Evolutionary conservation across 1,284 basidiomycete species (phyloP), one percentile per base, ranked within the genome.

Genomic region (Polyporus tsugae): DNA sequence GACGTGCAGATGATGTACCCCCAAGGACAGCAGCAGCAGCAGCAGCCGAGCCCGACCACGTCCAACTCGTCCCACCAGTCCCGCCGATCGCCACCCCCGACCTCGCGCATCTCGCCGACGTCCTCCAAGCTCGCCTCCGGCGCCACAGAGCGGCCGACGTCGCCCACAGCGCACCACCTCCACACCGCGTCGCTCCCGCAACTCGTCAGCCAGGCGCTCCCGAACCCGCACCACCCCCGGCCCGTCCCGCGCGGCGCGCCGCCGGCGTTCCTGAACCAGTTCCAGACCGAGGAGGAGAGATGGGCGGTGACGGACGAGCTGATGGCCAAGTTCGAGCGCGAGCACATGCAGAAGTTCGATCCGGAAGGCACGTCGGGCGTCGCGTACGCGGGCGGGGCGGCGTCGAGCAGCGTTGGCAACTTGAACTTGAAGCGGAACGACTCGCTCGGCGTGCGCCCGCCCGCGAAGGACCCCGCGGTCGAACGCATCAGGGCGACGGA

Each of bases 301-400:
- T 91, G 87, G 84, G 84, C 89, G 66, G 86, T 91, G 83, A 90
- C 90, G 0, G 86, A 88, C 44, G 88, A 92, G 72, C 82, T 92
- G 36, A 82, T 91, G 78, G 89, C 87, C 35, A 89, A 91, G 70
- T 89, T 92, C 71, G 90, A 91, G 75, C 84, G 86, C 42, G 79
- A 77, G 68, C 76, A 69, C 71, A 49, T 49, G 46, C 70, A 68
- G 65, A 65, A 42, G 49, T 70, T 68, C 57, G 70, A 70, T 39
- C 68, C 81, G 7, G 79, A 81, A 53, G 85, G 85, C 25, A 84
- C 81, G 68, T 78, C 82, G 52, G 85, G 86, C 70, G 82, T 87
- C 17, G 85, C 85, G 15, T 87, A 85, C 75, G 85, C 85, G 46
- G 86, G 85, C 59, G 86, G 84, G 66, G 85, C 84, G 19, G 77